Percentiles rank a stretch among this genome's conserved stretches.
These are phyloP conservation scores for Microsporum canis DNA, from an alignment of 2,329 filamentous ascomycete species.

Conservation along the genomic window DNA sequence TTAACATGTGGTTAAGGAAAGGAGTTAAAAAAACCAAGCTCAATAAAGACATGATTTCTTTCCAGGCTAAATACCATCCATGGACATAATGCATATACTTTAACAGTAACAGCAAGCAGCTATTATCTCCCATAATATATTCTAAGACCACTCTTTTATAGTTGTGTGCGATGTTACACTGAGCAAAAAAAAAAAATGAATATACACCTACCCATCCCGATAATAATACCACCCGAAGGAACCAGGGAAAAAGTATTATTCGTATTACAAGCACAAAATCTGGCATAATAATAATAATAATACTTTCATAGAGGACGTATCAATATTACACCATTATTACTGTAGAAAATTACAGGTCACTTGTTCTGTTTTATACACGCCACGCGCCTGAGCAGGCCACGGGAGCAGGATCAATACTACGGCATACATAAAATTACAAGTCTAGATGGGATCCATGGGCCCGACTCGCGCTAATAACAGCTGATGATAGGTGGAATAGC, in stretches of 20 bases:
- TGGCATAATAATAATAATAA: neutral
- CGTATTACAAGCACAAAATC: neutral
- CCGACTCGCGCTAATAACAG: neutral
- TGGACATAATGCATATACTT: neutral
- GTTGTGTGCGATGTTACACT: neutral
- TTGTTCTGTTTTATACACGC: neutral
- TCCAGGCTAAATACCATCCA: neutral
- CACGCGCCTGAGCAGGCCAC: neutral
- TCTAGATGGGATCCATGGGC: slow-evolving; percentile 3
- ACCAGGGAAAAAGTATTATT: neutral
- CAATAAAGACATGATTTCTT: neutral
- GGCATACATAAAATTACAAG: slow-evolving; percentile 4
- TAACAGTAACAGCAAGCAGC: neutral
- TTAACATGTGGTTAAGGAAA: neutral
- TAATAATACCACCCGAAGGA: neutral
- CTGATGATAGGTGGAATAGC: slow-evolving; percentile 2
- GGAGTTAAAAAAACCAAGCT: neutral
- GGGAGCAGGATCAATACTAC: neutral
- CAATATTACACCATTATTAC: neutral
- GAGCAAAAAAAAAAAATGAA: too few species aligned
- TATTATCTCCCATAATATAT: neutral
- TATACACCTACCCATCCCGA: neutral
- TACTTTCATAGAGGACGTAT: neutral
- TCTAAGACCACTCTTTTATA: neutral
- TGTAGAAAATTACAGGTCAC: neutral